These are phyloP conservation scores for Omphalotus olearius DNA, from an alignment of 1,284 basidiomycete genomes.

Conservation along the genomic window DNA sequence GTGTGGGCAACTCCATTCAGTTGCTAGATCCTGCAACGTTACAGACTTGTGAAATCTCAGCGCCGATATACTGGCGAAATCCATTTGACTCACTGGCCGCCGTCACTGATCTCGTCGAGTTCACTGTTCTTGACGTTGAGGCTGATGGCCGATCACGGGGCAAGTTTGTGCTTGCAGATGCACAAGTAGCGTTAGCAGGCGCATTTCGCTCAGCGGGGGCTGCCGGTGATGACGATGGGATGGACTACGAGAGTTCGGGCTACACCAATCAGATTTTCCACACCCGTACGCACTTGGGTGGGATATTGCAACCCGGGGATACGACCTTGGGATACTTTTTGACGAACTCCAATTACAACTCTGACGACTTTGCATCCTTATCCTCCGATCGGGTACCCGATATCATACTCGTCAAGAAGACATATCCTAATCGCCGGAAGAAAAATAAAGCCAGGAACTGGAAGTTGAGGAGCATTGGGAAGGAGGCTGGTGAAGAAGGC, in stretches of 20 bases:
- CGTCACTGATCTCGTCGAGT: constrained; percentile 88
- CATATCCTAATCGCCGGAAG: constrained; percentile 93
- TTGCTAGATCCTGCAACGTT: constrained; percentile 89
- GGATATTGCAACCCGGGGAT: constrained; percentile 94
- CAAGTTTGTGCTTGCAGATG: constrained; percentile 87
- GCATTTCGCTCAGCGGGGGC: constrained; percentile 58
- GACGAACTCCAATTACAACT: constrained; percentile 91
- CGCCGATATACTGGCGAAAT: constrained; percentile 87
- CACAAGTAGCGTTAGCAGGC: constrained; percentile 86
- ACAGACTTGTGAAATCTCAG: constrained; percentile 76
- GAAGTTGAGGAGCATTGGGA: constrained; percentile 92
- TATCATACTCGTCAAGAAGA: constrained; percentile 92
- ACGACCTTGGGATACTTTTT: constrained; percentile 90
- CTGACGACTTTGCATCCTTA: constrained; percentile 78
- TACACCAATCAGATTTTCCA: constrained; percentile 83
- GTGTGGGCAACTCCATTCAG: constrained; percentile 90
- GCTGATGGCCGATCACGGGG: constrained; percentile 68
- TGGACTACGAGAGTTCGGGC: constrained; percentile 56
- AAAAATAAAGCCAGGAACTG: constrained; percentile 84
- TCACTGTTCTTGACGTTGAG: constrained; percentile 94
- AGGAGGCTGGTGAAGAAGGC: constrained; percentile 85
- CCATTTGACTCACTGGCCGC: constrained; percentile 85
- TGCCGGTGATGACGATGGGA: constrained; percentile 42
- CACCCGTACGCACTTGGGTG: constrained; percentile 94
- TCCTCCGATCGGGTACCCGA: constrained; percentile 80